phyloP scores from a whole-genome alignment of 371 early-diverging fungal species.

The Smittium culicis region DNA sequence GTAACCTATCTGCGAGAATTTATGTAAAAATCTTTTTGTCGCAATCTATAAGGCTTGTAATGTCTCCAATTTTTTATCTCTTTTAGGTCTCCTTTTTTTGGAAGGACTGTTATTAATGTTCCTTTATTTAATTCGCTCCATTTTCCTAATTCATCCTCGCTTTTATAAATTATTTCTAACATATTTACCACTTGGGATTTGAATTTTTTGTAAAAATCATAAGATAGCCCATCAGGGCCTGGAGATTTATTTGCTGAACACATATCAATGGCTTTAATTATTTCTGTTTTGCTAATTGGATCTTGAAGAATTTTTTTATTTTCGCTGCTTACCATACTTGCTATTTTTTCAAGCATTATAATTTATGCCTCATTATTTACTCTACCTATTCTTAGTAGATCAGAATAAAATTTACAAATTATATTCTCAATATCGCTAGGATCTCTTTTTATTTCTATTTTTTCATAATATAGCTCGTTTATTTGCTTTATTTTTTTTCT shows the following conservation, averaged over 20 bases:
- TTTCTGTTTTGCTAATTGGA: neutral
- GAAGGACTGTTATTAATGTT: too few species aligned
- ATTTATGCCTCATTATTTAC: neutral
- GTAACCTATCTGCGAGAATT: neutral
- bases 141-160: neutral
- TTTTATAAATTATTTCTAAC: neutral
- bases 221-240: neutral
- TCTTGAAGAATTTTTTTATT: neutral
- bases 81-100: neutral
- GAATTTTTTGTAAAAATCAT: neutral
- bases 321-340: neutral
- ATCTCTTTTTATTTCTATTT: neutral
- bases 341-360: neutral
- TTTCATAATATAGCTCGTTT: neutral
- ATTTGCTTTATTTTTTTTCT: neutral
- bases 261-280: neutral
- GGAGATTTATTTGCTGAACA: neutral
- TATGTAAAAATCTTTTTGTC: neutral
- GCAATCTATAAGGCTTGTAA: neutral
- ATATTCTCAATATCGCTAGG: neutral
- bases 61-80: neutral
- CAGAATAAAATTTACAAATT: neutral
- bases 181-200: neutral
- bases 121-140: too few species aligned
- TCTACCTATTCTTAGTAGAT: neutral